Evolutionary conservation across 2,329 filamentous ascomycete species (phyloP).

Genomic region (Leptographium radiaticola): DNA sequence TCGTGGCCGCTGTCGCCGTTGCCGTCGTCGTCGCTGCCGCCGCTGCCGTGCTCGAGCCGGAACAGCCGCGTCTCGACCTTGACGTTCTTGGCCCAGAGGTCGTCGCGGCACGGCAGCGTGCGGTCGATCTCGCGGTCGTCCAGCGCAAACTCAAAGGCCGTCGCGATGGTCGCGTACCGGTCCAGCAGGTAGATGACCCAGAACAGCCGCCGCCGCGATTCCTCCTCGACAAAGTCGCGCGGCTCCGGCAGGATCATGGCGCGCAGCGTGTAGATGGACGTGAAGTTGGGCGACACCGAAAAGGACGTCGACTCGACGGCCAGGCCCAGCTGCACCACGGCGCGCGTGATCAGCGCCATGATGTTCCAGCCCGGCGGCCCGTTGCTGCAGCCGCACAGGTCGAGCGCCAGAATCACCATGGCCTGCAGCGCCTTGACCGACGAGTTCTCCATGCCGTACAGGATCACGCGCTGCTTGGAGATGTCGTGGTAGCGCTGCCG

Average conservation of each 20-base stretch:
- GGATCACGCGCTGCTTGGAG: slow-evolving; percentile 73
- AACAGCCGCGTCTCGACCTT: slow-evolving; percentile 81
- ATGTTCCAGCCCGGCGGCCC: slow-evolving; percentile 89
- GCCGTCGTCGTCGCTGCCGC: neutral
- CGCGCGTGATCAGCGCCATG: slow-evolving; percentile 75
- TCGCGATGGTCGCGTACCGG: slow-evolving; percentile 79
- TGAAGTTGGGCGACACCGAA: slow-evolving; percentile 63
- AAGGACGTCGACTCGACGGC: slow-evolving; percentile 73
- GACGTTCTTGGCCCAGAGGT: slow-evolving; percentile 72
- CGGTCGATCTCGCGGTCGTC: slow-evolving; percentile 85
- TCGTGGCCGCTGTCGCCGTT: neutral
- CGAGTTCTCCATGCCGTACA: slow-evolving; percentile 81
- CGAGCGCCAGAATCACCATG: slow-evolving; percentile 72
- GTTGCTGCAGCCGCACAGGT: slow-evolving; percentile 76
- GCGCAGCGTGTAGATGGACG: slow-evolving; percentile 78
- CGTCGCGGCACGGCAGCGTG: slow-evolving; percentile 73
- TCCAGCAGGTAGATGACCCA: slow-evolving; percentile 93
- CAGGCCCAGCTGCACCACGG: slow-evolving; percentile 76
- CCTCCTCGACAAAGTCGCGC: slow-evolving; percentile 78
- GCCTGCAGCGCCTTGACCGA: slow-evolving; percentile 82
- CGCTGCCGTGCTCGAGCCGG: slow-evolving; percentile 19
- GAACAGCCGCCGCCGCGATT: slow-evolving; percentile 70
- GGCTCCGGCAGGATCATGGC: slow-evolving; percentile 77
- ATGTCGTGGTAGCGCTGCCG: slow-evolving; percentile 63
- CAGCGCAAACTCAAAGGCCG: slow-evolving; percentile 82